Conservation (phyloP, 1,284 basidiomycete genomes). For the Paramarasmius palmivorus region DNA sequence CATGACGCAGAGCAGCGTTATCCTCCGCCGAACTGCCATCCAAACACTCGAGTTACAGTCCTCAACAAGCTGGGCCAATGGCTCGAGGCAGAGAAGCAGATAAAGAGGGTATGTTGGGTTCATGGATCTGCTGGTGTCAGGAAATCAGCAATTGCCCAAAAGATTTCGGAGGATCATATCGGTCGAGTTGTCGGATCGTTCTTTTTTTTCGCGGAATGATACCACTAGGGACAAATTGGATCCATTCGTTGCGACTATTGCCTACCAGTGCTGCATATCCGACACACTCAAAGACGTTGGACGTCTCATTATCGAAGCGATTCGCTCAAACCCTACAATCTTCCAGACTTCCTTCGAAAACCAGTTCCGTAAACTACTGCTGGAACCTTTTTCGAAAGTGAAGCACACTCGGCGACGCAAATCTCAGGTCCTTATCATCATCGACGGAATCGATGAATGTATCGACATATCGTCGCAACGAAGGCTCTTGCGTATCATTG, state of each 20-base stretch:
- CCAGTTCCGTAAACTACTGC: not conserved
- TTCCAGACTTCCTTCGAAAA: not conserved
- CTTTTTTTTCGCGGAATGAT: not conserved
- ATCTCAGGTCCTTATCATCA: not conserved
- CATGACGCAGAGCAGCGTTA: not conserved
- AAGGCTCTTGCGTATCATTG: not conserved
- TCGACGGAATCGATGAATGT: not conserved
- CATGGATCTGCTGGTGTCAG: not conserved
- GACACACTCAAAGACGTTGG: no score
- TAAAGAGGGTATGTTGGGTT: not conserved
- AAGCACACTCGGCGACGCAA: no score
- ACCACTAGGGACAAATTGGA: not conserved
- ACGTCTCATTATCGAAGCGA: not conserved
- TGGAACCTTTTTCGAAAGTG: not conserved
- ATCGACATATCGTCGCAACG: not conserved
- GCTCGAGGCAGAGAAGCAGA: not conserved
- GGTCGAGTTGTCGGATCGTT: not conserved
- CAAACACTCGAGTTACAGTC: not conserved
- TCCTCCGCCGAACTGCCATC: not conserved
- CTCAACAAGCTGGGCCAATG: not conserved
- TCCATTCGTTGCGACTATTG: not conserved
- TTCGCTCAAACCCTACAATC: not conserved
- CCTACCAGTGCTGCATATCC: not conserved
- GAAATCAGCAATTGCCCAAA: not conserved
- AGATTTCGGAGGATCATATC: not conserved